A percentile compares a stretch with the other conserved stretches of the same genome.
phyloP scores from a whole-genome alignment of 805 yeast species.

The Zygoascus biomembranicola region DNA sequence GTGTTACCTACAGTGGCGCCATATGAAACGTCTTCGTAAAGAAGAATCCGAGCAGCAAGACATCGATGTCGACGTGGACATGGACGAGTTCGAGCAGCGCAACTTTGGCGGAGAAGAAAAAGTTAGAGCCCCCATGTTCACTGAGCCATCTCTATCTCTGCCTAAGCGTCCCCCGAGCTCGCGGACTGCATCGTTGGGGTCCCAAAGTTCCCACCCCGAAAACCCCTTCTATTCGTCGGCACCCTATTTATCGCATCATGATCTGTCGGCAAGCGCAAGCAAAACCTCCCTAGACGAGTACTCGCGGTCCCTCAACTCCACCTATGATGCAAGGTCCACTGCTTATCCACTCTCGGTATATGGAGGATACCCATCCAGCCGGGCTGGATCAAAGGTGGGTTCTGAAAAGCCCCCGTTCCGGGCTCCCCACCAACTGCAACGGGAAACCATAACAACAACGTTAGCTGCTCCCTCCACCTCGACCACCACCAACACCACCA shows the following conservation, averaged over 20 bases:
- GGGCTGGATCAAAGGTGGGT: neutral
- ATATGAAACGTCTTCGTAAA: slow-evolving; percentile 23
- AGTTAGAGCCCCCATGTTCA: neutral
- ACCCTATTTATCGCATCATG: slow-evolving; percentile 18
- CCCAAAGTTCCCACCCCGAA: neutral
- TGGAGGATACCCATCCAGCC: slow-evolving; percentile 4
- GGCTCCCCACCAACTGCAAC: neutral
- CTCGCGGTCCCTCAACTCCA: slow-evolving; percentile 17
- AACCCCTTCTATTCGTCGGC: slow-evolving; percentile 16
- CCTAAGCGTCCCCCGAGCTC: neutral
- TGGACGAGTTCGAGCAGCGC: slow-evolving; percentile 21
- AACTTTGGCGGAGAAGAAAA: neutral
- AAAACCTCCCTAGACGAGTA: slow-evolving; percentile 19
- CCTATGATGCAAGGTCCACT: slow-evolving; percentile 8
- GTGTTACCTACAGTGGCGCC: slow-evolving; percentile 26
- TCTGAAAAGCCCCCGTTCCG: neutral
- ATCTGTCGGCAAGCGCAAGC: slow-evolving; percentile 13
- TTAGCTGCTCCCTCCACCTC: no score
- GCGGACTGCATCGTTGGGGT: neutral
- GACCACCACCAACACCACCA: no score
- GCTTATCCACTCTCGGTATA: slow-evolving; percentile 8
- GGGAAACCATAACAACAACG: neutral
- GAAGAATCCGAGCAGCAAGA: slow-evolving; percentile 30
- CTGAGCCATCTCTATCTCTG: neutral
- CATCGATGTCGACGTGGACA: slow-evolving; percentile 30